phyloP scores from a whole-genome alignment of 2,329 filamentous ascomycete species.

The Dryadomyces quercus-mongolicae region DNA sequence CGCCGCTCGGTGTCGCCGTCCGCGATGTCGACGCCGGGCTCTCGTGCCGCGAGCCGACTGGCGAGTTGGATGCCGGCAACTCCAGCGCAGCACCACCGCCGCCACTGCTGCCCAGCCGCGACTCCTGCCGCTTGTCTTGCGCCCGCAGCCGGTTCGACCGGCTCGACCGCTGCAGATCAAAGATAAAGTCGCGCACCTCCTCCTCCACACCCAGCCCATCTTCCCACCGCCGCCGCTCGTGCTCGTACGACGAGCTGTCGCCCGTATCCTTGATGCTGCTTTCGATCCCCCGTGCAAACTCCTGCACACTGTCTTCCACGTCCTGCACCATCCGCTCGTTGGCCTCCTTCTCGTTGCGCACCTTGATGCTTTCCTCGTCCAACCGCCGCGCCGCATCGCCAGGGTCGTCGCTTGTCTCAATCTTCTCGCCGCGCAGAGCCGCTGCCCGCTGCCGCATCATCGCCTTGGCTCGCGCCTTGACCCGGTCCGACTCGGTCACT shows the following conservation, averaged over 20 bases:
- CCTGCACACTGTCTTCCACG: constrained; percentile 89
- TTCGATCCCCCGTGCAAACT: constrained; percentile 76
- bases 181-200: constrained; percentile 95
- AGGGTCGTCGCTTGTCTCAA: constrained; percentile 55
- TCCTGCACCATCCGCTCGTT: constrained; percentile 96
- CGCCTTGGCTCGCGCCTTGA: constrained; percentile 89
- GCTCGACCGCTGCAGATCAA: constrained; percentile 81
- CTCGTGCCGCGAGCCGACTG: constrained; percentile 16
- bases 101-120: not conserved
- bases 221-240: constrained; percentile 89
- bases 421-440: constrained; percentile 75
- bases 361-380: constrained; percentile 75
- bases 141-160: constrained; percentile 57
- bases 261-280: constrained; percentile 74
- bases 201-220: constrained; percentile 94
- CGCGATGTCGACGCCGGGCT: constrained; percentile 19
- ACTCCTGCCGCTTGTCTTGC: constrained; percentile 41
- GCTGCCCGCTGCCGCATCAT: constrained; percentile 99
- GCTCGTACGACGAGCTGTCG: constrained; percentile 66
- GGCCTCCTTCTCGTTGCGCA: constrained; percentile 76
- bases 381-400: constrained; percentile 70
- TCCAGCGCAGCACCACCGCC: not conserved
- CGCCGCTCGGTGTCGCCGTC: constrained; percentile 44
- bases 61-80: constrained; percentile 23
- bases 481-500: constrained; percentile 84